Base-by-base conservation (phyloP, 345 rosid species). In the Firmiana major region DNA sequence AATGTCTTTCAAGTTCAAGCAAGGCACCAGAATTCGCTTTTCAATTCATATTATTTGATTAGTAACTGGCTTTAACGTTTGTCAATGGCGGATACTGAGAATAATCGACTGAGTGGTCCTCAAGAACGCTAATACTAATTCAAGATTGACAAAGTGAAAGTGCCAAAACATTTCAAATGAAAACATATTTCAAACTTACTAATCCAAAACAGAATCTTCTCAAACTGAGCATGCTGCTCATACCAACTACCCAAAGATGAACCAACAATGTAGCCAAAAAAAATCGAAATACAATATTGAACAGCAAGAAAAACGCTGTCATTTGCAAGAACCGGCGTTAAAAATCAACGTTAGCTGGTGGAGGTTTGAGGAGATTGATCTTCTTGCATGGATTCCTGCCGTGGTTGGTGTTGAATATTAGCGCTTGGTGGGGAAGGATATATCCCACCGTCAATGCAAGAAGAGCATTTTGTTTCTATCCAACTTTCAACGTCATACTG, bases 381-480 rank as follows among this genome's bases (percentile, higher is more conserved):
- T 48, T 77, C 82, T 15, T 65, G 86, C 71, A 81, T 75, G 49
- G 79, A n/a, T 71, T 83, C 86, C 51, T 73, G 83, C 51, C 73
- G 85, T 75, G 85, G 73, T 74, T 64, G 76, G 43, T 15, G 69
- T 40, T 69, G 79, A 26, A 49, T 28, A 53, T 65, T 45, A 9
- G 75, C 48, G 38, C 78, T 75, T 3, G 79, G 81, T 8, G 83
- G 83, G 0, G 87, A 81, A 17, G 83, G 79, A 73, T 69, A 79
- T 53, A 93, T 81, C 34, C 84, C 81, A n/a, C 96, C 96, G 66
- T 91, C 94, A 64, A 93, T 91, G 83, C 98, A 91, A 77, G 98
- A 82, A 40, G 89, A 77, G 54, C 87, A 93, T 80, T 87, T 86
- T 6, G 77, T 62, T 84, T 93, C 94, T 4, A 88, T 88, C 94